A percentile compares a stretch with the other conserved stretches of the same genome.
These are phyloP conservation scores for Phlegmacium glaucopus DNA, from an alignment of 768 basidiomycete species.

Conservation along the genomic window DNA sequence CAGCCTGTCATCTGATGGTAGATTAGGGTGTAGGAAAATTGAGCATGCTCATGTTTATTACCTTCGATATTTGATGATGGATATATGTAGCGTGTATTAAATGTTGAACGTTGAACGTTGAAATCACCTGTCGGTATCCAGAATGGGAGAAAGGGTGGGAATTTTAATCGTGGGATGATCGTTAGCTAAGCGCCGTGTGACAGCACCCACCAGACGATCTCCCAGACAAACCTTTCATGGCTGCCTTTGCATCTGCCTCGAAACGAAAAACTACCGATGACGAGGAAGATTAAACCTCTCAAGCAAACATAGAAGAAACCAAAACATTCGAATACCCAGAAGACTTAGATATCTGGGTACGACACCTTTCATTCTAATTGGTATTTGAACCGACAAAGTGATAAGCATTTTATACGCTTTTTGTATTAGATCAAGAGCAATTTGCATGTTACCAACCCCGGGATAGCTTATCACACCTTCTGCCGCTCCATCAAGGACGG, in stretches of 20 bases:
- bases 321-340: slow-evolving; percentile 29
- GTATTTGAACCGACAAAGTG: no score
- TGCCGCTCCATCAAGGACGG: slow-evolving; percentile 45
- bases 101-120: no score
- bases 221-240: slow-evolving; percentile 60
- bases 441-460: slow-evolving; percentile 42
- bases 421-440: slow-evolving; percentile 43
- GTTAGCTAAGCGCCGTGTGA: no score
- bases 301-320: slow-evolving; percentile 24
- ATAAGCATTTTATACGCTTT: background rate
- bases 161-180: no score
- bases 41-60: no score
- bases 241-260: slow-evolving; percentile 44
- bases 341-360: slow-evolving; percentile 56
- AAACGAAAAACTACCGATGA: slow-evolving; percentile 18
- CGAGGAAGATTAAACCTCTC: background rate
- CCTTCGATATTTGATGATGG: no score
- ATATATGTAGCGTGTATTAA: no score
- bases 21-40: no score
- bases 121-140: no score
- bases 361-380: slow-evolving; percentile 10
- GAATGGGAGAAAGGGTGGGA: no score
- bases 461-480: slow-evolving; percentile 31
- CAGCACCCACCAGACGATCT: slow-evolving; percentile 60
- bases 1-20: no score